phyloP scores from a whole-genome alignment of 495 filamentous ascomycete species.

The Penicillium paxilli region DNA sequence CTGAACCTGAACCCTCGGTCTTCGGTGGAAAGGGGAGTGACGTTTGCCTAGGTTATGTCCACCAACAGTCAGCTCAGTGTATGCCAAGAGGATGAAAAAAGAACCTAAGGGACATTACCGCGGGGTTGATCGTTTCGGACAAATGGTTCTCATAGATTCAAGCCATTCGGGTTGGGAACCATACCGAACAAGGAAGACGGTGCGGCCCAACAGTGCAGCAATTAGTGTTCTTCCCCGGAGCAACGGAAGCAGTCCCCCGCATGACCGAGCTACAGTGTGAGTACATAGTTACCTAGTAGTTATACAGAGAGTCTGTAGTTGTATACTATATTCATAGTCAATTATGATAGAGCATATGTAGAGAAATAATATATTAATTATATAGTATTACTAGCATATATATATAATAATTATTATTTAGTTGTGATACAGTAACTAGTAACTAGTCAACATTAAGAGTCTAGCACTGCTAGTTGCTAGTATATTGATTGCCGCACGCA shows the following conservation, averaged over 20 bases:
- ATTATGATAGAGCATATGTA: not conserved
- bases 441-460: not conserved
- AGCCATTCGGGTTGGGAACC: not conserved
- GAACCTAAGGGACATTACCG: not conserved
- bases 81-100: not conserved
- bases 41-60: not conserved
- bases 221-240: conserved; percentile 34
- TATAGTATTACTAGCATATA: not conserved
- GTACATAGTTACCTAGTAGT: too few relatives aligned
- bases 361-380: not conserved
- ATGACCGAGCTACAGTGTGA: conserved; percentile 31
- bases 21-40: conserved; percentile 1
- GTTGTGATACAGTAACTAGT: too few relatives aligned
- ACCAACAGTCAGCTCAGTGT: not conserved
- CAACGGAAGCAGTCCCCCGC: conserved; percentile 47
- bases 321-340: not conserved
- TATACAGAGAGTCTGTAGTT: not conserved
- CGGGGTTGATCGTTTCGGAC: conserved; percentile 13
- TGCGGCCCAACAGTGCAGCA: conserved; percentile 1
- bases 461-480: not conserved
- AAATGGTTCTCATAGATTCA: conserved; percentile 14
- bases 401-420: not conserved
- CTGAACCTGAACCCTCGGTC: not conserved
- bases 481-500: not conserved
- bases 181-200: not conserved